Evolutionary conservation across 371 early-diverging fungal species (phyloP).

Genomic region (Mucor piriformis): DNA sequence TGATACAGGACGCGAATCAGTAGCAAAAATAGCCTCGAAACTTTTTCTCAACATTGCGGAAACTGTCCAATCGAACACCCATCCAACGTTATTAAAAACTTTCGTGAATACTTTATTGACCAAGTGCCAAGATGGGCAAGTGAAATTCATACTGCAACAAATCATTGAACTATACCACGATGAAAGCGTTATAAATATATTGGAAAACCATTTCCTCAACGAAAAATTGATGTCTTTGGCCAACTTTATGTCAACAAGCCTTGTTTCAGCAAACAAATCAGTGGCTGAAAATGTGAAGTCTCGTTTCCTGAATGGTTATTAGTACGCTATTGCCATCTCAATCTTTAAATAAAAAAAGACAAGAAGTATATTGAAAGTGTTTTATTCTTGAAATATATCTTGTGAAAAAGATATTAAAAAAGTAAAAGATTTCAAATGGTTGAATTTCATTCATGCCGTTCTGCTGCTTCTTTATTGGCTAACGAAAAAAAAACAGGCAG

Average conservation of each 20-base stretch:
- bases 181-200: neutral
- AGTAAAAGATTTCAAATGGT: too few species aligned
- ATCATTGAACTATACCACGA: constrained; percentile 11
- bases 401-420: too few species aligned
- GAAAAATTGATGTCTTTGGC: constrained; percentile 1
- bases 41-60: constrained; percentile 12
- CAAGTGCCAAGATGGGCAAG: constrained; percentile 18
- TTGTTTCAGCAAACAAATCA: constrained; percentile 13
- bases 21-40: constrained; percentile 18
- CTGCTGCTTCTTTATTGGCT: too few species aligned
- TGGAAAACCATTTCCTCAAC: constrained; percentile 16
- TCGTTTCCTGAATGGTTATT: constrained; percentile 12
- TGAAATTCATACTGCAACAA: constrained; percentile 14
- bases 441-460: too few species aligned
- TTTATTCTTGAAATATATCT: too few species aligned
- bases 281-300: constrained; percentile 16
- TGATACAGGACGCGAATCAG: constrained; percentile 15
- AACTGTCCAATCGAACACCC: constrained; percentile 11
- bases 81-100: constrained; percentile 14
- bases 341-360: too few species aligned
- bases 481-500: too few species aligned
- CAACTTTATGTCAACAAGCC: constrained; percentile 13
- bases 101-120: constrained; percentile 16
- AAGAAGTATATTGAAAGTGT: too few species aligned
- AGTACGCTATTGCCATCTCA: neutral